These are phyloP conservation scores for Styphnolobium japonicum DNA, from an alignment of 306 rosid species.

Conservation along the genomic window DNA sequence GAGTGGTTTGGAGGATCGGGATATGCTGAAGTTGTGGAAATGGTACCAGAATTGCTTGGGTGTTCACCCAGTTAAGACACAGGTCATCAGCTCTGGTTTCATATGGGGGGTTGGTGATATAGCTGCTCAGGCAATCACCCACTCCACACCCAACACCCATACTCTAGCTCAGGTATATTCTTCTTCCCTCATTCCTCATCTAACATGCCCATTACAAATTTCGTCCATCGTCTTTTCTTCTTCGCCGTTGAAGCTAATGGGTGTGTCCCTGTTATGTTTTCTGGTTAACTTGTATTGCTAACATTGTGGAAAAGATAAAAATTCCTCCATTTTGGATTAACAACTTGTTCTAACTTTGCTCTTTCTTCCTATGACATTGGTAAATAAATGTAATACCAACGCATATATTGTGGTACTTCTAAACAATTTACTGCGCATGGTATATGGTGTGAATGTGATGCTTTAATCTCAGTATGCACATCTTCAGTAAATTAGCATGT, in stretches of 20 bases:
- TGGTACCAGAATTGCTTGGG: slow-evolving; percentile 55
- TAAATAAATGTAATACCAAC: neutral
- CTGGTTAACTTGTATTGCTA: neutral
- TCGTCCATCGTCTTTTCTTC: neutral
- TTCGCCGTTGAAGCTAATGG: neutral
- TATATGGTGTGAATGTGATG: neutral
- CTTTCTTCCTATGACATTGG: slow-evolving; percentile 1
- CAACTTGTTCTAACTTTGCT: neutral
- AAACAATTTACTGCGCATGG: neutral
- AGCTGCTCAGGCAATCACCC: slow-evolving; percentile 54
- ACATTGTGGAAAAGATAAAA: neutral
- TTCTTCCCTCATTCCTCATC: neutral
- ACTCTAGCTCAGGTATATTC: slow-evolving; percentile 16
- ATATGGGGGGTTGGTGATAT: slow-evolving; percentile 65
- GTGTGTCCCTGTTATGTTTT: no score
- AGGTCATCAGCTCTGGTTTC: slow-evolving; percentile 57
- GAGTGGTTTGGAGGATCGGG: neutral
- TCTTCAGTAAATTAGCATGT: neutral
- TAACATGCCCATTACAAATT: neutral
- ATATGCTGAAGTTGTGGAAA: slow-evolving; percentile 58
- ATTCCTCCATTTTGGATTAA: neutral
- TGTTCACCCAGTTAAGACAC: slow-evolving; percentile 59
- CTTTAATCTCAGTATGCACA: neutral
- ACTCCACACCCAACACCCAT: slow-evolving; percentile 30
- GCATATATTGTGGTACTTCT: neutral